These are phyloP conservation scores for Lablab purpureus DNA, from an alignment of 306 rosid species.

Conservation along the genomic window DNA sequence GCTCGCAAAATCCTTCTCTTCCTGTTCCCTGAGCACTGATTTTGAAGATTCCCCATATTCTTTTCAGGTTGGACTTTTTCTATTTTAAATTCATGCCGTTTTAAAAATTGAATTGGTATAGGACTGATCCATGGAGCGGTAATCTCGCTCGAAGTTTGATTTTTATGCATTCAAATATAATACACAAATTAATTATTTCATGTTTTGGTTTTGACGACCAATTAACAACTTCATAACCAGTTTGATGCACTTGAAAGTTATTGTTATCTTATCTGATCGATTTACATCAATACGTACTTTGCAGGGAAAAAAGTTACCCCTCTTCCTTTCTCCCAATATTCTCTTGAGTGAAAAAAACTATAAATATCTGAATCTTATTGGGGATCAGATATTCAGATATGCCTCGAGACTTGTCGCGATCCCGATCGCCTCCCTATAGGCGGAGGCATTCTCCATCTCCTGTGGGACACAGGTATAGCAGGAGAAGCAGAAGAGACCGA, in stretches of 20 bases:
- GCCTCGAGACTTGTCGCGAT: conserved; percentile 90
- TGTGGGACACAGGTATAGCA: conserved; percentile 68
- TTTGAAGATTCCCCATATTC: background rate
- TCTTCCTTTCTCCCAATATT: background rate
- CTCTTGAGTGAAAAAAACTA: background rate
- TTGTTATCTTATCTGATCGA: background rate
- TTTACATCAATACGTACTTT: conserved; percentile 15
- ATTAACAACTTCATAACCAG: background rate
- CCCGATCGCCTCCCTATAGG: conserved; percentile 85
- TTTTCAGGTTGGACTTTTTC: background rate
- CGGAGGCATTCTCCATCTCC: conserved; percentile 90
- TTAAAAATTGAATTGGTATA: background rate
- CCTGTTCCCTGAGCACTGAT: conserved; percentile 8
- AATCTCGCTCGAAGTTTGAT: background rate
- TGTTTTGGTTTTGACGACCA: conserved; percentile 31
- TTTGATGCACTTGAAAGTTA: background rate
- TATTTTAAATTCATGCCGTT: background rate
- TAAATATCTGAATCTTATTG: conserved; percentile 30
- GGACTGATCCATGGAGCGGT: background rate
- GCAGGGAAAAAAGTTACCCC: conserved; percentile 22
- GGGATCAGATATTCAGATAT: conserved; percentile 58
- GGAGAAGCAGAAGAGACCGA: conserved; percentile 84
- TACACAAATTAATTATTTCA: background rate
- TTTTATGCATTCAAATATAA: conserved; percentile 6
- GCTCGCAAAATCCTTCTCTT: background rate